These are phyloP conservation scores for Cyberlindnera amylophila DNA, from an alignment of 805 yeast species.

Conservation along the genomic window DNA sequence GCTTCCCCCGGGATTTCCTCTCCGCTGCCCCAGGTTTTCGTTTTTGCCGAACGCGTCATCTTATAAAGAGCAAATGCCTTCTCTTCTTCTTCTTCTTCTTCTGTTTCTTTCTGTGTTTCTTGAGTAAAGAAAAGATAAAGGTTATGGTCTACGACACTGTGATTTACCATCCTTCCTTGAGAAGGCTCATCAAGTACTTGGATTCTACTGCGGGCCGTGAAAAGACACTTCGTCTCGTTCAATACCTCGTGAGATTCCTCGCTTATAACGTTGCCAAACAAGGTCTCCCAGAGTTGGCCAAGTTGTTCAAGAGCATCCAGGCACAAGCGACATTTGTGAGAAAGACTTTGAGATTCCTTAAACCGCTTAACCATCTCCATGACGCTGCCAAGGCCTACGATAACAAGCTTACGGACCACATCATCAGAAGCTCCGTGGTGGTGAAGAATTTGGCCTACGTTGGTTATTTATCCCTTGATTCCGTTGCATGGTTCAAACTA, in stretches of 20 bases:
- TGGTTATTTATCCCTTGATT: slow-evolving; percentile 60
- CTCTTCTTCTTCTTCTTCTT: neutral
- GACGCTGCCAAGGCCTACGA: slow-evolving; percentile 65
- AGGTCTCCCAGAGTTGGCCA: slow-evolving; percentile 49
- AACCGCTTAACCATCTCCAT: slow-evolving; percentile 70
- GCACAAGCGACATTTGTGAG: slow-evolving; percentile 64
- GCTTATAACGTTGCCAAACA: slow-evolving; percentile 55
- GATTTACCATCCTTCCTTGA: slow-evolving; percentile 69
- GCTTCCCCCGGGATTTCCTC: slow-evolving; percentile 5
- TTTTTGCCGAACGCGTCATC: slow-evolving; percentile 4
- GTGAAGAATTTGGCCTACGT: slow-evolving; percentile 59
- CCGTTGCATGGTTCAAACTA: slow-evolving; percentile 52
- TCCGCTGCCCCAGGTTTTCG: slow-evolving; percentile 14
- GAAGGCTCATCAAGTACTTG: slow-evolving; percentile 57
- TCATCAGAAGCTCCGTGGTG: slow-evolving; percentile 47
- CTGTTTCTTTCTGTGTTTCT: too few relatives aligned
- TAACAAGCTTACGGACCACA: slow-evolving; percentile 64
- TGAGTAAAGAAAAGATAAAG: too few relatives aligned
- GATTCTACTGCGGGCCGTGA: slow-evolving; percentile 76
- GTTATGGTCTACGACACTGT: slow-evolving; percentile 71
- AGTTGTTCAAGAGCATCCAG: slow-evolving; percentile 53
- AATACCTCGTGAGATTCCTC: slow-evolving; percentile 74
- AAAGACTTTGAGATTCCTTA: slow-evolving; percentile 79
- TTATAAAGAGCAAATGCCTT: neutral
- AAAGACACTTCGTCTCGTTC: slow-evolving; percentile 72